phyloP scores from a whole-genome alignment of 2,329 filamentous ascomycete genomes.

The Cordyceps cateniannulata region DNA sequence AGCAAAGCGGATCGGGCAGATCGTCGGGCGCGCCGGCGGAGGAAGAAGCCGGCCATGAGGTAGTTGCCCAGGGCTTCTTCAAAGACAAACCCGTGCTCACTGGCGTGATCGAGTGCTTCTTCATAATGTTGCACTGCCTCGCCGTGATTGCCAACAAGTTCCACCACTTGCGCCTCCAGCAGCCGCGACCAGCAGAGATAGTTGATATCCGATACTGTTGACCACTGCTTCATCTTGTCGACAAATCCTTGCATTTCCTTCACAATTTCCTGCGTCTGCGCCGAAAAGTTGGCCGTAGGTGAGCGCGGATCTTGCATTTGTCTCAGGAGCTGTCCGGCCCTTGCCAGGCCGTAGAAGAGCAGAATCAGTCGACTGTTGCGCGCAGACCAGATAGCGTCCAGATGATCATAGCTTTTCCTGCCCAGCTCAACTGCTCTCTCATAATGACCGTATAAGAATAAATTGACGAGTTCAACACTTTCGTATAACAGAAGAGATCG shows the following conservation, averaged over 20 bases:
- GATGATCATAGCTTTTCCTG: slow-evolving; percentile 38
- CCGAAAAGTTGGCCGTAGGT: slow-evolving; percentile 34
- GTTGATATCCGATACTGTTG: slow-evolving; percentile 60
- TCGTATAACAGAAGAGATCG: slow-evolving; percentile 64
- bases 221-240: slow-evolving; percentile 57
- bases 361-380: slow-evolving; percentile 51
- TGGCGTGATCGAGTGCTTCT: slow-evolving; percentile 63
- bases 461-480: slow-evolving; percentile 54
- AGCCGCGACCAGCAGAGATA: slow-evolving; percentile 64
- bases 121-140: slow-evolving; percentile 60
- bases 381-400: slow-evolving; percentile 50
- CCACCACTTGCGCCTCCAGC: slow-evolving; percentile 61
- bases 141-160: slow-evolving; percentile 52
- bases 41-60: slow-evolving; percentile 65
- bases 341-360: slow-evolving; percentile 54
- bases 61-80: slow-evolving; percentile 71
- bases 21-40: slow-evolving; percentile 57
- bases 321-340: slow-evolving; percentile 45
- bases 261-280: slow-evolving; percentile 42
- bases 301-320: slow-evolving; percentile 42
- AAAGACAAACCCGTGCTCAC: slow-evolving; percentile 58
- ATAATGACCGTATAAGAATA: slow-evolving; percentile 59
- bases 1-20: slow-evolving; percentile 63
- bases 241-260: slow-evolving; percentile 48
- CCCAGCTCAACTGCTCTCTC: slow-evolving; percentile 52